Percentiles rank a stretch among this genome's conserved stretches.
phyloP scores from a whole-genome alignment of 108 stramenopile genomes.

The Fistulifera pelliculosa region DNA sequence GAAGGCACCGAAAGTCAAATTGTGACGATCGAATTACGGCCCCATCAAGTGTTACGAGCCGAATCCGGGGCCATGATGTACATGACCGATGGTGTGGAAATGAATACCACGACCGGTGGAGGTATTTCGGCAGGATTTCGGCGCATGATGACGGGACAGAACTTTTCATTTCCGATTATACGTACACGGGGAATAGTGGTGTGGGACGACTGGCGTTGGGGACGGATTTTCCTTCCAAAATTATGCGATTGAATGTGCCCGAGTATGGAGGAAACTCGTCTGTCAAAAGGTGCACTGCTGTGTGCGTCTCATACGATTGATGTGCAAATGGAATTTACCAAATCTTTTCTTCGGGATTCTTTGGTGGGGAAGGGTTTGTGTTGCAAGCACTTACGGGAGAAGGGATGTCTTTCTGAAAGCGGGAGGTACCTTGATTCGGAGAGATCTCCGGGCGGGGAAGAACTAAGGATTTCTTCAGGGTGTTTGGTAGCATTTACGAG shows the following conservation, averaged over 20 bases:
- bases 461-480: slow-evolving; percentile 75
- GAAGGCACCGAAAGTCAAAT: slow-evolving; percentile 85
- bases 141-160: slow-evolving; percentile 85
- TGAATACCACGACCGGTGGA: slow-evolving; percentile 85
- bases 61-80: slow-evolving; percentile 87
- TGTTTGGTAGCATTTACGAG: slow-evolving; percentile 77
- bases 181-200: slow-evolving; percentile 37
- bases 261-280: slow-evolving; percentile 75
- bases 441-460: slow-evolving; percentile 65
- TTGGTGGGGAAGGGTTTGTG: slow-evolving; percentile 90
- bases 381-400: slow-evolving; percentile 78
- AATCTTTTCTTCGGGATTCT: slow-evolving; percentile 75
- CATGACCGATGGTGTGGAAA: slow-evolving; percentile 82
- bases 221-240: slow-evolving; percentile 87
- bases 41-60: slow-evolving; percentile 76
- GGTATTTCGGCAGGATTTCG: slow-evolving; percentile 53
- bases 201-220: slow-evolving; percentile 75
- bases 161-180: slow-evolving; percentile 86
- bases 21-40: slow-evolving; percentile 54
- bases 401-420: slow-evolving; percentile 86
- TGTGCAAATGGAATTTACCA: slow-evolving; percentile 84
- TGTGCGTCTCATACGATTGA: slow-evolving; percentile 69
- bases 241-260: slow-evolving; percentile 62
- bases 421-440: slow-evolving; percentile 74
- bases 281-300: slow-evolving; percentile 88